A percentile compares a stretch with the other conserved stretches of the same genome.
Conservation (phyloP, 768 basidiomycete species). For the Lanmaoa rubissima region DNA sequence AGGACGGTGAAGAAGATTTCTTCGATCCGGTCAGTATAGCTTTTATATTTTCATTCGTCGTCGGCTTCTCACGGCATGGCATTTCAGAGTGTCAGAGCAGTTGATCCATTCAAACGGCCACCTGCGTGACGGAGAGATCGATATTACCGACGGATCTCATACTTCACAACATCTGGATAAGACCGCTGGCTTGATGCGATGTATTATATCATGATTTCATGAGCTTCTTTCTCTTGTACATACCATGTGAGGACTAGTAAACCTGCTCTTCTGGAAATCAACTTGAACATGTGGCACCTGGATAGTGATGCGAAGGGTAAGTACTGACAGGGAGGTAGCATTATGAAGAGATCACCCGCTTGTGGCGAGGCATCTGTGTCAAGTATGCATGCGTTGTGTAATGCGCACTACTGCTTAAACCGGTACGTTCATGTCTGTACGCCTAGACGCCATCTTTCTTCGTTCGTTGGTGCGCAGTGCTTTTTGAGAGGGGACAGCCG, state of each 20-base stretch:
- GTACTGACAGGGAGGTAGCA: too few relatives aligned
- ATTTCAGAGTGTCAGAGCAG: background rate
- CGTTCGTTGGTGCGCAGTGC: too few relatives aligned
- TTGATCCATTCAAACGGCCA: constrained; percentile 13
- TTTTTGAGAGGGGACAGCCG: too few relatives aligned
- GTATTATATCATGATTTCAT: background rate
- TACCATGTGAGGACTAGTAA: background rate
- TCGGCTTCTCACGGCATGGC: background rate
- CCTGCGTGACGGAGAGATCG: background rate
- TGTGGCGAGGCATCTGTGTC: too few relatives aligned
- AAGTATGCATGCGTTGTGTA: too few relatives aligned
- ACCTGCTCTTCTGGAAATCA: background rate
- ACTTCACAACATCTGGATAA: background rate
- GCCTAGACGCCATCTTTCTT: too few relatives aligned
- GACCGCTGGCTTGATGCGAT: background rate
- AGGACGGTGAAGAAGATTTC: constrained; percentile 24
- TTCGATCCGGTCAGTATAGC: constrained; percentile 15
- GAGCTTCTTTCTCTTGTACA: background rate
- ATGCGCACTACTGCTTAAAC: too few relatives aligned
- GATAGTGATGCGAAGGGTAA: too few relatives aligned
- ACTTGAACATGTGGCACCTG: background rate
- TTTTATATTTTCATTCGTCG: background rate
- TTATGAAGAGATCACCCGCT: too few relatives aligned
- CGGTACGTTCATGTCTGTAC: too few relatives aligned
- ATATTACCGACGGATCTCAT: background rate